A percentile compares a stretch with the other conserved stretches of the same genome.
These are phyloP conservation scores for Sarocladiaceae sp. DNA, from an alignment of 2,329 filamentous ascomycete genomes.

Conservation along the genomic window DNA sequence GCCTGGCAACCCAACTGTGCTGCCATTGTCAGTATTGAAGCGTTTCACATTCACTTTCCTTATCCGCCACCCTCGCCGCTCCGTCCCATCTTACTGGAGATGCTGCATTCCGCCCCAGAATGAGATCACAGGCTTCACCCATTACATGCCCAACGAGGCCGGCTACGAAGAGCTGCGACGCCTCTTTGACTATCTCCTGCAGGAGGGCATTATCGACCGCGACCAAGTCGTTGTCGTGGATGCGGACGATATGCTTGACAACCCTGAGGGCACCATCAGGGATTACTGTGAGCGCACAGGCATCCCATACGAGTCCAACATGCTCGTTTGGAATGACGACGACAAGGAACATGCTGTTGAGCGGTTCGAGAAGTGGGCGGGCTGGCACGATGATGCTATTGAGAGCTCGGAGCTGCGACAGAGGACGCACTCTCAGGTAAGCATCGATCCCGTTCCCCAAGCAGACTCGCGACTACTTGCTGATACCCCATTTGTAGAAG, in stretches of 20 bases:
- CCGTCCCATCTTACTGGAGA: constrained; percentile 89
- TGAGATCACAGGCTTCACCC: constrained; percentile 73
- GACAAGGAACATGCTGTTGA: constrained; percentile 66
- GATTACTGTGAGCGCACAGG: constrained; percentile 78
- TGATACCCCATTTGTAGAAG: constrained; percentile 38
- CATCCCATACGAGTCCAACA: constrained; percentile 65
- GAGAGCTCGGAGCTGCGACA: constrained; percentile 71
- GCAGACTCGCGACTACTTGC: background rate
- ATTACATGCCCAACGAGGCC: constrained; percentile 82
- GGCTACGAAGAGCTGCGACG: constrained; percentile 84
- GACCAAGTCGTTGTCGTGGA: constrained; percentile 78
- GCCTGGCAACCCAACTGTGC: constrained; percentile 73
- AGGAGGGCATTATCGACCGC: constrained; percentile 64
- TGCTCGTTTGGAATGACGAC: constrained; percentile 79
- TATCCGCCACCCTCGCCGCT: constrained; percentile 88
- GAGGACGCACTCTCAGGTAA: constrained; percentile 55
- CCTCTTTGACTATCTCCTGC: constrained; percentile 77
- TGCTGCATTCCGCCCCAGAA: constrained; percentile 87
- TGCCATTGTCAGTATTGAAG: constrained; percentile 67
- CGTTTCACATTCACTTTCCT: constrained; percentile 93
- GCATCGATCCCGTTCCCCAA: background rate
- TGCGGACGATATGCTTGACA: constrained; percentile 87
- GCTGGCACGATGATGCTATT: constrained; percentile 94
- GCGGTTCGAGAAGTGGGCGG: constrained; percentile 93
- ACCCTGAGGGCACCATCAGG: constrained; percentile 67